These are phyloP conservation scores for Trypanosomatidae sp. DNA, from an alignment of 208 protist genomes.

Conservation along the genomic window DNA sequence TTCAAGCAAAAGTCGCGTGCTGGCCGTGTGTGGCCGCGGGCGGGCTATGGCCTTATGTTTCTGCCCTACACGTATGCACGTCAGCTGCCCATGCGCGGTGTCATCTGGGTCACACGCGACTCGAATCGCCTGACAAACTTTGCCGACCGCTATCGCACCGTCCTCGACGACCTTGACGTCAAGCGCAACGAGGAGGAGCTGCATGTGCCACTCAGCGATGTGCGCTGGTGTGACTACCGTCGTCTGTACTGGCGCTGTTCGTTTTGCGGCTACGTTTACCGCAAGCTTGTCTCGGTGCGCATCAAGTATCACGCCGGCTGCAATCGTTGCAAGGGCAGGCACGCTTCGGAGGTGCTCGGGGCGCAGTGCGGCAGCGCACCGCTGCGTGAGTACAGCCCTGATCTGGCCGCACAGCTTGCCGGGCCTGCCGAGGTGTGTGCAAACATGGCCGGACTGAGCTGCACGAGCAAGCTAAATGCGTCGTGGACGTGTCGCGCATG, in stretches of 20 bases:
- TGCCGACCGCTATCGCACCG: conserved; percentile 40
- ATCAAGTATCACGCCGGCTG: conserved; percentile 76
- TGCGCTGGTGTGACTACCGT: conserved; percentile 81
- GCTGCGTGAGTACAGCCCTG: conserved; percentile 14
- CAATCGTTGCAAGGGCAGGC: conserved; percentile 47
- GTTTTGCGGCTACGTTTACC: conserved; percentile 64
- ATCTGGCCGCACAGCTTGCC: conserved; percentile 28
- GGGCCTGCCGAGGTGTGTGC: conserved; percentile 24
- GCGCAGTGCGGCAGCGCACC: conserved; percentile 18
- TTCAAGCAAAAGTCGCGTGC: conserved; percentile 88
- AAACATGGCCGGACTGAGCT: conserved; percentile 32
- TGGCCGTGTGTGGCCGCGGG: conserved; percentile 81
- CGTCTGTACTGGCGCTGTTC: conserved; percentile 74
- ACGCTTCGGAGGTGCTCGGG: conserved; percentile 56
- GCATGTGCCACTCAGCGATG: conserved; percentile 39
- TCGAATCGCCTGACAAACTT: conserved; percentile 78
- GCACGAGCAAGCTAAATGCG: conserved; percentile 60
- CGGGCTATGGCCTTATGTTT: conserved; percentile 82
- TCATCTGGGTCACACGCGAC: conserved; percentile 81
- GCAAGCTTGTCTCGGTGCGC: conserved; percentile 70
- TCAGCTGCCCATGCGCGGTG: conserved; percentile 64
- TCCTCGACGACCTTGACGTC: conserved; percentile 67
- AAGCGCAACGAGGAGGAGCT: conserved; percentile 73
- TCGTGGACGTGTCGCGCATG: conserved; percentile 62
- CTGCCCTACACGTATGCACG: conserved; percentile 68